Evolutionary conservation across 2,329 filamentous ascomycete genomes (phyloP).

Genomic region (Helotiales sp.): DNA sequence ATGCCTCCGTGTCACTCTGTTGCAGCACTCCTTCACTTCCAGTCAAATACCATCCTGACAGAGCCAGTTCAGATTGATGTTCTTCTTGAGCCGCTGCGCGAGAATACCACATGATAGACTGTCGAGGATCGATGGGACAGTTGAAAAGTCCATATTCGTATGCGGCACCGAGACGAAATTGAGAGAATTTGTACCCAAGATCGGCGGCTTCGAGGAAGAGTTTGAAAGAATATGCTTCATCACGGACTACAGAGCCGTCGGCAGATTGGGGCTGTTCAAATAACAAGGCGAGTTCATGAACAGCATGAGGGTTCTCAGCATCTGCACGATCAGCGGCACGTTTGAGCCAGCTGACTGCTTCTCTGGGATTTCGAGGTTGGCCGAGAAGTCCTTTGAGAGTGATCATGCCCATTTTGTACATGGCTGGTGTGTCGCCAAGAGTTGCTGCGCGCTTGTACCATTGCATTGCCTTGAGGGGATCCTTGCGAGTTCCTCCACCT

Average conservation of each 20-base stretch:
- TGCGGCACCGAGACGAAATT: constrained; percentile 83
- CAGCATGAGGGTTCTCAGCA: constrained; percentile 85
- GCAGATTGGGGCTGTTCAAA: constrained; percentile 57
- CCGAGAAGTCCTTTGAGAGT: constrained; percentile 90
- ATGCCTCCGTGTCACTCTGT: constrained; percentile 94
- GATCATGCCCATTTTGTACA: constrained; percentile 99
- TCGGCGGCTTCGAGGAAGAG: constrained; percentile 85
- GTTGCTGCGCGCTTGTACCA: constrained; percentile 96
- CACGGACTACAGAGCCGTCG: constrained; percentile 69
- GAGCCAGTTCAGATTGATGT: constrained; percentile 84
- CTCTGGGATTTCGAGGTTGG: constrained; percentile 76
- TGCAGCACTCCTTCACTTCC: constrained; percentile 83
- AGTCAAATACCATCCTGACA: constrained; percentile 93
- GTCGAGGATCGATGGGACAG: constrained; percentile 76
- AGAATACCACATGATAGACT: constrained; percentile 93
- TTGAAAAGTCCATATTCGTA: constrained; percentile 89
- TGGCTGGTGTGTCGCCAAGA: constrained; percentile 86
- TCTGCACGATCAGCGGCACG: constrained; percentile 87
- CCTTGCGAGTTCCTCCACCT: constrained; percentile 86
- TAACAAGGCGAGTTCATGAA: constrained; percentile 79
- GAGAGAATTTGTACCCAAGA: constrained; percentile 91
- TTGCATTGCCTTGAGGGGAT: constrained; percentile 91
- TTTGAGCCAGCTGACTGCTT: constrained; percentile 91
- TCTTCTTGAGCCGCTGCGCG: constrained; percentile 89
- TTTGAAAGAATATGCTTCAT: constrained; percentile 77